Percentiles rank a stretch among this genome's conserved stretches.
Conservation (phyloP, 2,329 filamentous ascomycete genomes). For the Cryoendolithus antarcticus region DNA sequence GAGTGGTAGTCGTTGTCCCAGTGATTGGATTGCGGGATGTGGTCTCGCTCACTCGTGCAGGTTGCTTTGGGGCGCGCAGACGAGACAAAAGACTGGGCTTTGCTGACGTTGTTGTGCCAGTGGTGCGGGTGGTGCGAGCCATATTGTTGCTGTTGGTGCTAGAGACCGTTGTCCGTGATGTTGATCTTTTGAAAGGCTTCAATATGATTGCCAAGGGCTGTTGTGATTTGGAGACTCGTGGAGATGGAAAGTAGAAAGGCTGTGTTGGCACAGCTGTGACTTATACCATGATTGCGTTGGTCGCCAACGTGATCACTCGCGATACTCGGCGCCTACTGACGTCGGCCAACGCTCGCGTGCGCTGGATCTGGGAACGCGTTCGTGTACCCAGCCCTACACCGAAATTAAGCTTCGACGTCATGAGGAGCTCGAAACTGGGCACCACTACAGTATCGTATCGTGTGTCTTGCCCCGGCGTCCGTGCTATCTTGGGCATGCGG, state of each 20-base stretch:
- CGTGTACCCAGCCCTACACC: no score
- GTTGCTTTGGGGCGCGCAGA: conserved; percentile 34
- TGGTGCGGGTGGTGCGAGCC: conserved; percentile 13
- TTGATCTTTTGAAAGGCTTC: neutral
- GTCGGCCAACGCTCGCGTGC: no score
- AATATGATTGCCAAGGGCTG: neutral
- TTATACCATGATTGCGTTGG: no score
- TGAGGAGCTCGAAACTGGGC: no score
- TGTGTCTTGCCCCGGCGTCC: no score
- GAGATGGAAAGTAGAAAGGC: neutral
- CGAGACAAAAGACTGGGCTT: conserved; percentile 44
- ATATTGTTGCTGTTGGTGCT: conserved; percentile 4
- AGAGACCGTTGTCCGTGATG: neutral
- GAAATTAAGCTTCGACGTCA: no score
- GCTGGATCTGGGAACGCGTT: no score
- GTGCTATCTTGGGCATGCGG: no score
- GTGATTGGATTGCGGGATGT: conserved; percentile 31
- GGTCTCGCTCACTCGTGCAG: conserved; percentile 28
- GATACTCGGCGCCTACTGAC: no score
- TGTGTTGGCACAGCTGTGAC: neutral
- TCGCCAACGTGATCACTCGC: no score
- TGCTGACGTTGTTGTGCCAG: conserved; percentile 21
- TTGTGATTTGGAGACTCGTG: conserved; percentile 1
- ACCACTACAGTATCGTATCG: no score
- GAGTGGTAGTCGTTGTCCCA: conserved; percentile 20